Evolutionary conservation across 345 rosid species (phyloP), one percentile per base, ranked within the genome.

Genomic region (Linum usitatissimum): DNA sequence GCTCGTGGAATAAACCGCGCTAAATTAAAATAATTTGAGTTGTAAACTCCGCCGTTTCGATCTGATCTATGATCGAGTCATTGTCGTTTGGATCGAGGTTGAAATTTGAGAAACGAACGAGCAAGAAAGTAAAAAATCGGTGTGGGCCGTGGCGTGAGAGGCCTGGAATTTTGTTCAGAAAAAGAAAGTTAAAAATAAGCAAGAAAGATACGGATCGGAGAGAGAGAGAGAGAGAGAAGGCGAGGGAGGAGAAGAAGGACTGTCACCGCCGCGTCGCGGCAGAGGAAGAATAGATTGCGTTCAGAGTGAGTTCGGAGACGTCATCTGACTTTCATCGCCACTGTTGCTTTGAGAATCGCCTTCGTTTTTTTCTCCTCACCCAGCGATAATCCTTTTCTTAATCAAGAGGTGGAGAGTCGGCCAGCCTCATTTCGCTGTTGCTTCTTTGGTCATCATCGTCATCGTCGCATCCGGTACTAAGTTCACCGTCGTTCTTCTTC

Each of bases 171-270:
- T 45, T 13, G 51, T 45, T 45, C 51, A 0, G 20, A 56, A 56
- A 28, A 15, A 28, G 59, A 56, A 28, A 28, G 31, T 9, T 19
- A 28, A 13, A 28, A 28, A 9, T 9, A 28, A 56, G 20, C 9
- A 5, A n/a, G 20, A 23, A 23, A 23, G 28, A 23, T 23, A 19
- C 14, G 59, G 59, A 28, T 19, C 30, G 59, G 31, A 28, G 59
- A 56, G 59, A 28, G 31, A n/a, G 59, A n/a, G 59, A 6, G 58
- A 12, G 17, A n/a, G 30, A 55, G 58, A 53, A 53, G 57, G 57
- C 3, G 56, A 1, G 21, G 57, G 57, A 5, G 57, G 57, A 53
- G 57, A 20, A 56, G 59, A 28, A n/a, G 19, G 59, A 56, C 30
- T 45, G 51, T 45, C 30, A 56, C 30, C 23, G 31, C 30, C 23